Evolutionary conservation across 495 filamentous ascomycete species (phyloP).

Genomic region (Podospora pseudopauciseta): DNA sequence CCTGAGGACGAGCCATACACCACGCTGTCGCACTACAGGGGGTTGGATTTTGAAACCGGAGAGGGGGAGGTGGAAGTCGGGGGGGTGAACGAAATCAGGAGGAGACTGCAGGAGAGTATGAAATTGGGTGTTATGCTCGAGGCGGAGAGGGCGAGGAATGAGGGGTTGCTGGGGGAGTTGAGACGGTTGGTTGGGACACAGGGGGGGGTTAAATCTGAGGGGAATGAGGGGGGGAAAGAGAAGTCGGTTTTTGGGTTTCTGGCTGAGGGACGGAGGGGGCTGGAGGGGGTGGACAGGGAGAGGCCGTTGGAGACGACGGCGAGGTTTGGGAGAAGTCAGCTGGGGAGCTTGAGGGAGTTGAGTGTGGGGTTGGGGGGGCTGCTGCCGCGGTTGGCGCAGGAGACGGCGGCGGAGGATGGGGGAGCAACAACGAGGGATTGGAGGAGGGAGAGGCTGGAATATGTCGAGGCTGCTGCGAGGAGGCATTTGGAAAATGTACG

Average conservation of each 20-base stretch:
- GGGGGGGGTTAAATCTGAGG: background rate
- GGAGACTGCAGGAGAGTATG: conserved; percentile 74
- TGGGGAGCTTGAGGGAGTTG: conserved; percentile 69
- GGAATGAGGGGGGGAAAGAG: conserved; percentile 25
- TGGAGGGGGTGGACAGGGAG: conserved; percentile 36
- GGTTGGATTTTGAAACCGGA: conserved; percentile 34
- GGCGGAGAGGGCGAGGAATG: conserved; percentile 74
- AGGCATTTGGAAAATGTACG: conserved; percentile 53
- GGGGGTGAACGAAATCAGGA: conserved; percentile 64
- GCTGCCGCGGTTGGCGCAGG: conserved; percentile 45
- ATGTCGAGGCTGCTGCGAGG: conserved; percentile 67
- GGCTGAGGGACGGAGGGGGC: conserved; percentile 39
- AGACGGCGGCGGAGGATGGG: conserved; percentile 15
- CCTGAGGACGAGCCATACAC: conserved; percentile 74
- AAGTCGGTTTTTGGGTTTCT: conserved; percentile 50
- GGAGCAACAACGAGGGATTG: conserved; percentile 42
- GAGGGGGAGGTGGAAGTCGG: conserved; percentile 42
- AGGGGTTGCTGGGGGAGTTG: conserved; percentile 63
- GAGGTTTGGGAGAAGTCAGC: conserved; percentile 74
- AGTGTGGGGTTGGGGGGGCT: conserved; percentile 60
- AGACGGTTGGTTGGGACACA: conserved; percentile 46
- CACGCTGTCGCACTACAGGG: conserved; percentile 78
- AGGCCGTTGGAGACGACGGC: conserved; percentile 68
- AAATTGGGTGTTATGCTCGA: conserved; percentile 72
- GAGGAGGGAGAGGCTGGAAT: conserved; percentile 62